phyloP scores from a whole-genome alignment of 2,329 filamentous ascomycete genomes.

The Botrytis aclada region DNA sequence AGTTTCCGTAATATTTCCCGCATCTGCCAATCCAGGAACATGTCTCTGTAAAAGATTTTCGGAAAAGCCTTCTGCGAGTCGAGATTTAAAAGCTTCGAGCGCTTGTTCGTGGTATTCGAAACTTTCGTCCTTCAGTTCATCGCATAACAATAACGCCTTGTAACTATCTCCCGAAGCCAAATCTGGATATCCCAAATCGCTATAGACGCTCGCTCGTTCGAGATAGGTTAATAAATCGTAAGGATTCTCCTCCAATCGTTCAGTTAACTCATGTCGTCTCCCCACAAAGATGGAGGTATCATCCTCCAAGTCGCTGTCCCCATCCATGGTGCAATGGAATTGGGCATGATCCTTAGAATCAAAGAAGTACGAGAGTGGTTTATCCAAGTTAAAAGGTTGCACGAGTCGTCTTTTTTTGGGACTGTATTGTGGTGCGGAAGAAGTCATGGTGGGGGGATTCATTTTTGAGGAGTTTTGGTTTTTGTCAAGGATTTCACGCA shows the following conservation, averaged over 20 bases:
- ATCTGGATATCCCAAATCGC: slow-evolving; percentile 79
- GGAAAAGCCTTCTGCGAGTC: slow-evolving; percentile 36
- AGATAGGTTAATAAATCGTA: slow-evolving; percentile 65
- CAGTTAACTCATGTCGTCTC: slow-evolving; percentile 56
- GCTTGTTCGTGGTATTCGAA: slow-evolving; percentile 79
- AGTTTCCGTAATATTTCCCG: slow-evolving; percentile 22
- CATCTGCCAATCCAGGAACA: slow-evolving; percentile 20
- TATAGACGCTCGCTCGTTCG: slow-evolving; percentile 68
- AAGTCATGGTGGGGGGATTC: slow-evolving; percentile 2
- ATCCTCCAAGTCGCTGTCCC: slow-evolving; percentile 28
- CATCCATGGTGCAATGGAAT: slow-evolving; percentile 20
- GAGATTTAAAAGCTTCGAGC: slow-evolving; percentile 40
- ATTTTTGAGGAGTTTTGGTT: background rate
- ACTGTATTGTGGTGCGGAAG: background rate
- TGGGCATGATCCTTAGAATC: slow-evolving; percentile 17
- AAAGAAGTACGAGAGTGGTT: slow-evolving; percentile 6
- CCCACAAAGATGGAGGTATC: slow-evolving; percentile 44
- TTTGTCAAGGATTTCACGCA: slow-evolving; percentile 4
- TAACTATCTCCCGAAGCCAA: slow-evolving; percentile 89
- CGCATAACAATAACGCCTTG: slow-evolving; percentile 79
- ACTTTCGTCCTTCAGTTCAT: slow-evolving; percentile 73
- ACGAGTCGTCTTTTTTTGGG: background rate
- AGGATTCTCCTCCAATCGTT: slow-evolving; percentile 49
- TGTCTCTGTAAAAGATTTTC: slow-evolving; percentile 42
- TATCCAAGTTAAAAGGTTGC: slow-evolving; percentile 13